Evolutionary conservation across 345 rosid genomes (phyloP), one percentile per base, ranked within the genome.

Genomic region (Murraya koenigii): DNA sequence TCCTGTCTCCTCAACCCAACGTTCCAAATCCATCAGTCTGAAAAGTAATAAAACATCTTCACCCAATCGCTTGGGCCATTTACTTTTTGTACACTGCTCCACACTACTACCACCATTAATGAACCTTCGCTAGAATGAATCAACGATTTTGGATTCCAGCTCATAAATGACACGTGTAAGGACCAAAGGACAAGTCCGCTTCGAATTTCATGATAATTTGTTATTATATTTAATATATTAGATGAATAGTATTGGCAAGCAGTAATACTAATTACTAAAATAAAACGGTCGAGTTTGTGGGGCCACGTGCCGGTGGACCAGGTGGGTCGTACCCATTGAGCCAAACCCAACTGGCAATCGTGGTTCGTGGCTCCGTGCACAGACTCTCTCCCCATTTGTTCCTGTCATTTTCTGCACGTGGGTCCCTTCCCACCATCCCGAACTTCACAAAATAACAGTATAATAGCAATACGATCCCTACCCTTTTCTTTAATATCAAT

Each of bases 381-480:
- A 13, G 13, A 44, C 28, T 39, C 52, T 14, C 65, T 25, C 69
- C 49, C 7, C 49, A 23, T 17, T 41, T 28, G 64, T 49, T 36
- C 9, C 36, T 72, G 80, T 81, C 75, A 60, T 26, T 14, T 39
- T 19, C 78, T 68, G 72, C 78, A 68, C 32, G 17, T 11, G 54
- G 78, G 75, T 38, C 78, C 81, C 75, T 19, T 58, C 36, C 0
- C 60, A 67, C 38, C 78, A 62, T 69, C 81, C 60, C 76, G 68
- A 55, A 32, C 36, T 32, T 23, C 8, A 7, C 44, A 17, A 1
- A 52, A 17, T 52, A 15, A 52, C 56, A 52, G 15, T 44, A 2
- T 4, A 52, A 6, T 17, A 52, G 5, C 56, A 1, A 0, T 19
- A 1, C 0, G 49, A 4, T 44, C 49, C 49, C 49, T 13, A 13